A percentile compares a stretch with the other conserved stretches of the same genome.
Conservation (phyloP, 441 rosid species). For the Populus hybrid region DNA sequence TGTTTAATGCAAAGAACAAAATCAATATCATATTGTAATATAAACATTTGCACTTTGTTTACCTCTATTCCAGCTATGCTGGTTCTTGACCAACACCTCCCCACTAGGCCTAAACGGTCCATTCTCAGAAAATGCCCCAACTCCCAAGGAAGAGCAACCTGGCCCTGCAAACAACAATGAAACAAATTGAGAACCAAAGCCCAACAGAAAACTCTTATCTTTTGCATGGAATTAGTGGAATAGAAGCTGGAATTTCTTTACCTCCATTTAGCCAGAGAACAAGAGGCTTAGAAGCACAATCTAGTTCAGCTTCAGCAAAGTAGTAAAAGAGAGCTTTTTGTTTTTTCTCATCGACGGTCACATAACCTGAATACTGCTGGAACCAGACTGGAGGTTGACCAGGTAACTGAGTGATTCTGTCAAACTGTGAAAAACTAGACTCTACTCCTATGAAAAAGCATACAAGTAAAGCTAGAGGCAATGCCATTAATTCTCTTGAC, state of each 20-base stretch:
- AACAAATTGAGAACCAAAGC: constrained; percentile 1
- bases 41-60: too few relatives aligned
- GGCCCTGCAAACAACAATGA: constrained; percentile 51
- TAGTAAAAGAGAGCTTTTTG: constrained; percentile 87
- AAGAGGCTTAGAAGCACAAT: constrained; percentile 78
- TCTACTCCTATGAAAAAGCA: constrained; percentile 25
- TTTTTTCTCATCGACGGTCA: constrained; percentile 63
- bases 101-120: constrained; percentile 98
- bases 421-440: constrained; percentile 39
- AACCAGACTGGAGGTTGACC: constrained; percentile 84
- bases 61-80: constrained; percentile 92
- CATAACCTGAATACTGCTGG: constrained; percentile 85
- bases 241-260: constrained; percentile 9
- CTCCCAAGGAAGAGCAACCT: constrained; percentile 93
- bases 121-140: constrained; percentile 93
- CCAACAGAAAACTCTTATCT: constrained; percentile 5
- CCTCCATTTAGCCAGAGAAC: constrained; percentile 99
- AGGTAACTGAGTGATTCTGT: constrained; percentile 53
- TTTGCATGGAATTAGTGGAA: neutral
- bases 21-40: neutral
- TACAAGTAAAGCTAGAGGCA: constrained; percentile 27
- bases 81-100: constrained; percentile 57
- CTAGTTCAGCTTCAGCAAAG: constrained; percentile 78
- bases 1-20: constrained; percentile 8
- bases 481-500: constrained; percentile 37